These are phyloP conservation scores for Talaromyces sp. DNA, from an alignment of 2,329 filamentous ascomycete genomes.

Conservation along the genomic window DNA sequence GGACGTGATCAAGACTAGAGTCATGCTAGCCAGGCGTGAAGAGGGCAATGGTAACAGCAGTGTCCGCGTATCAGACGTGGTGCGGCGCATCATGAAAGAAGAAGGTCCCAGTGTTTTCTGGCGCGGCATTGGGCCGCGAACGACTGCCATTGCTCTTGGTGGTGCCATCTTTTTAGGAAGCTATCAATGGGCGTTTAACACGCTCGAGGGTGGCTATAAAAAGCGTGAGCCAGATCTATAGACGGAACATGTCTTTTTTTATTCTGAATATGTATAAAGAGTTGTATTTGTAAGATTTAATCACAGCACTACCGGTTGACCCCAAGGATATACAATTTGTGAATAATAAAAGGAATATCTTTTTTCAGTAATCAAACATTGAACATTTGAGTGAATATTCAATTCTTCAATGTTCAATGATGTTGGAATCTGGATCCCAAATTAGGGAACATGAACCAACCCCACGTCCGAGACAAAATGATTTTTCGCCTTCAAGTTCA, in stretches of 20 bases:
- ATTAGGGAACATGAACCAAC: not conserved
- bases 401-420: too few species aligned
- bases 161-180: slow-evolving; percentile 92
- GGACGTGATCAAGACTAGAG: slow-evolving; percentile 92
- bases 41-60: slow-evolving; percentile 42
- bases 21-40: slow-evolving; percentile 78
- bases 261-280: not conserved
- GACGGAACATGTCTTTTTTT: not conserved
- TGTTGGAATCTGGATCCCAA: not conserved
- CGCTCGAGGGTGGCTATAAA: slow-evolving; percentile 47
- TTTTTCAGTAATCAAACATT: not conserved
- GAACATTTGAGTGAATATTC: not conserved
- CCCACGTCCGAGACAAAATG: not conserved
- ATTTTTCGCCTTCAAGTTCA: not conserved
- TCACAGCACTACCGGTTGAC: not conserved
- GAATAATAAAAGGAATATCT: not conserved
- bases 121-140: slow-evolving; percentile 65
- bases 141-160: slow-evolving; percentile 92
- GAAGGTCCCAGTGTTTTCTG: slow-evolving; percentile 45
- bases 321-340: not conserved
- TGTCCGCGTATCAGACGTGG: slow-evolving; percentile 45
- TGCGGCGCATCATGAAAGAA: slow-evolving; percentile 57
- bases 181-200: slow-evolving; percentile 84
- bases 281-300: not conserved
- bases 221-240: slow-evolving; percentile 1